phyloP scores from a whole-genome alignment of 257 asterid species.

The Solanum lignicaule region DNA sequence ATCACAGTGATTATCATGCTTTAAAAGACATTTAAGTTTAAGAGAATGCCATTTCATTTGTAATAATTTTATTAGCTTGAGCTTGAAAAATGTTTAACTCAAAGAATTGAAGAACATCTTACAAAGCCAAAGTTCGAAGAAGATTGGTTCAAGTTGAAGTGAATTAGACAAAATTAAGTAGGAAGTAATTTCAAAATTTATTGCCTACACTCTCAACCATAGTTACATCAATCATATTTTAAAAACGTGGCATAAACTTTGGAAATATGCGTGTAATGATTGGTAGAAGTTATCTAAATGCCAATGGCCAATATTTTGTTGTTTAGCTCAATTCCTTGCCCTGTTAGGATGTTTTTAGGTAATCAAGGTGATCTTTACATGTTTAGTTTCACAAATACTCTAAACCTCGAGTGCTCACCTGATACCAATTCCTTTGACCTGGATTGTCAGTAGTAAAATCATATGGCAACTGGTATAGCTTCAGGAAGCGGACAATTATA shows the following conservation, averaged over 20 bases:
- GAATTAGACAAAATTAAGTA: background rate
- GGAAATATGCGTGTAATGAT: background rate
- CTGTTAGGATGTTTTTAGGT: background rate
- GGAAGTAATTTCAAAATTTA: background rate
- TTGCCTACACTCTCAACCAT: background rate
- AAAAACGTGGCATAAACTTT: background rate
- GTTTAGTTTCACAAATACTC: background rate
- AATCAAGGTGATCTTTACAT: background rate
- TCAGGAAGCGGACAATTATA: constrained; percentile 42
- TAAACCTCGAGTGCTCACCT: background rate
- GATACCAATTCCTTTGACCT: background rate
- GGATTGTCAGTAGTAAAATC: constrained; percentile 12
- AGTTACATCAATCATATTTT: background rate
- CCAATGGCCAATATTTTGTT: background rate
- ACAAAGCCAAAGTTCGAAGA: background rate
- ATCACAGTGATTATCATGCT: background rate
- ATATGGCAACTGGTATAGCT: constrained; percentile 67
- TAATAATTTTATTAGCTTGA: background rate
- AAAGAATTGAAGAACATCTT: background rate
- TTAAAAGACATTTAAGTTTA: background rate
- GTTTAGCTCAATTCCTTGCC: background rate
- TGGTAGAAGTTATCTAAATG: background rate
- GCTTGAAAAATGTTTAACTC: background rate
- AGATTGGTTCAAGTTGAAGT: background rate
- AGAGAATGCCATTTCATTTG: background rate